Evolutionary conservation across 768 basidiomycete species (phyloP), one percentile per base, ranked within the genome.

Genomic region (Boletus speciosus): DNA sequence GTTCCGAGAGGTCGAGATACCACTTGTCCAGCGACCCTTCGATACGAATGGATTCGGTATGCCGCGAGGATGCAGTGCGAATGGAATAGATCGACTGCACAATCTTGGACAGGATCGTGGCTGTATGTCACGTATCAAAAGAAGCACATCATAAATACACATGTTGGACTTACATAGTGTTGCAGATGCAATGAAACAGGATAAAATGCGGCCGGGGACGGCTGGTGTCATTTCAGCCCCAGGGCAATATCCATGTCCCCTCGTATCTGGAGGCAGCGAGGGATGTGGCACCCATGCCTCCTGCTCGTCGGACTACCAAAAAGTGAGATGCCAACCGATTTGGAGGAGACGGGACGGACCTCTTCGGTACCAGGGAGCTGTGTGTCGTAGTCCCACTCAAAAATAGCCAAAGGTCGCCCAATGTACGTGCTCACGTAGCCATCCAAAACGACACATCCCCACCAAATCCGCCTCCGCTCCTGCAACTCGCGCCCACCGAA

Each of bases 361-460:
- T 88, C 85, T 35, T 79, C 76, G 35, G 80, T 74, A 52, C 73
- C 75, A 12, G 88, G 89, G 27, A 90, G 61, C 45, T 77, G 73
- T 16, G 88, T 88, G 63, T 92, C 89, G 53, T 85, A 90, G 64
- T 92, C 89, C 57, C 78, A 72, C 64, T 89, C 90, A 59, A 78
- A 83, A 27, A 92, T 85, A 60, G 85, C 81, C 49, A 90, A 72
- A 1, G 89, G 90, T 14, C 89, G 80, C 40, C 88, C 88, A 55
- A 91, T 90, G 68, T 90, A 89, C 16, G 84, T 77, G 52, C 85
- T 87, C 42, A 90, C 82, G 68, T 89, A 91, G 61, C 85, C 84
- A 66, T 91, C 88, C 79, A 91, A 81, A 36, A 88, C 71, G 35
- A 89, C 80, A 66, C 90, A 91, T 29, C 81, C 83, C 73, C 82